phyloP scores from a whole-genome alignment of 148 eudicot genomes.

The Pouteria glomerata region DNA sequence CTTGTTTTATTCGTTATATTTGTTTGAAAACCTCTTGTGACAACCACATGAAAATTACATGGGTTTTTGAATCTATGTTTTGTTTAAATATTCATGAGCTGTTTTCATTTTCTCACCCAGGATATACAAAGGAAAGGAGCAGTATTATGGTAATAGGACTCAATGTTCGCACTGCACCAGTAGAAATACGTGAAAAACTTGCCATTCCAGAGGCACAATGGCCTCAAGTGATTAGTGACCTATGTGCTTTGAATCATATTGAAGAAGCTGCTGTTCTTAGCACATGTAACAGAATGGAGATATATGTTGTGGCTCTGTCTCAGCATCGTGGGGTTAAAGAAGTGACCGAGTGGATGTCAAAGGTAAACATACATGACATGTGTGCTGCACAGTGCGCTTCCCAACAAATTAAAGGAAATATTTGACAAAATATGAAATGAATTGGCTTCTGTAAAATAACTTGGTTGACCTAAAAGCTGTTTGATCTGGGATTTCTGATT shows the following conservation, averaged over 20 bases:
- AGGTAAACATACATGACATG: slow-evolving; percentile 21
- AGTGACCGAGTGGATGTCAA: slow-evolving; percentile 62
- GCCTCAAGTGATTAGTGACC: slow-evolving; percentile 39
- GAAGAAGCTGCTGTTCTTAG: slow-evolving; percentile 59
- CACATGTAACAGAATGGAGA: slow-evolving; percentile 54
- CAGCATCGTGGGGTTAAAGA: slow-evolving; percentile 51
- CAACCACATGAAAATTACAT: neutral
- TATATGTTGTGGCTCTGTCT: slow-evolving; percentile 49
- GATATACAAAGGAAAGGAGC: slow-evolving; percentile 49
- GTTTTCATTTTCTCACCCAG: slow-evolving; percentile 11
- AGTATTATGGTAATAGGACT: slow-evolving; percentile 49
- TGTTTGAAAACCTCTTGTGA: neutral
- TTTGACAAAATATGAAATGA: neutral
- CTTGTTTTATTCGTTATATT: neutral
- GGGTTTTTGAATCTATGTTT: neutral
- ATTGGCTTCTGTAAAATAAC: neutral
- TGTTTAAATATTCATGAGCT: neutral
- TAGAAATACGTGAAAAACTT: slow-evolving; percentile 52
- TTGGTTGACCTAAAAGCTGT: no score
- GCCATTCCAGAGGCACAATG: slow-evolving; percentile 42
- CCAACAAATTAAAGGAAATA: neutral
- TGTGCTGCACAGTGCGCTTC: neutral
- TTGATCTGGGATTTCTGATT: neutral
- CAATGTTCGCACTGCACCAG: slow-evolving; percentile 44
- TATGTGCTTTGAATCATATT: slow-evolving; percentile 48